Conservation (phyloP, 306 rosid genomes). For the Prunus padus region DNA sequence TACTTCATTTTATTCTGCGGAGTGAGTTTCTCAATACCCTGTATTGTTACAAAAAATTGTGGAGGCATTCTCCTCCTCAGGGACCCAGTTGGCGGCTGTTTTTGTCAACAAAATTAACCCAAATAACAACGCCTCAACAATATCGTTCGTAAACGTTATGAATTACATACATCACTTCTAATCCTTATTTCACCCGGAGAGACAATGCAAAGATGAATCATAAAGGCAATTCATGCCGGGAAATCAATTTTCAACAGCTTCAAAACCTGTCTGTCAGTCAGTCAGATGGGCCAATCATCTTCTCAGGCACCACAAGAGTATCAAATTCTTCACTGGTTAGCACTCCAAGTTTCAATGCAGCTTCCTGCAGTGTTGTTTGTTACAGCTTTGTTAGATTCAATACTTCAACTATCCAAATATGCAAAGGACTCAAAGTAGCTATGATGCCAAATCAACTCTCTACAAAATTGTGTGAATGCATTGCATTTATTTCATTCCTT, state of each 20-base stretch:
- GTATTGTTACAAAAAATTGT: constrained; percentile 30
- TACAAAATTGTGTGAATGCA: constrained; percentile 5
- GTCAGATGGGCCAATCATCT: constrained; percentile 94
- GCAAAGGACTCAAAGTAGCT: neutral
- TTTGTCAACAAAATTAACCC: neutral
- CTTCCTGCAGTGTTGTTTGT: constrained; percentile 55
- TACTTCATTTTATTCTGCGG: constrained; percentile 27
- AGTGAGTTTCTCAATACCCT: constrained; percentile 8
- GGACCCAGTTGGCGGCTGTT: neutral
- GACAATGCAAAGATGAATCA: neutral
- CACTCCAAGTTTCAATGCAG: constrained; percentile 90
- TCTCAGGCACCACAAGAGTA: constrained; percentile 90
- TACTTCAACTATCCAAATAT: constrained; percentile 13
- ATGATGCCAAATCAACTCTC: constrained; percentile 4
- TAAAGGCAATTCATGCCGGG: neutral
- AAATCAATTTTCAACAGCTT: constrained; percentile 13
- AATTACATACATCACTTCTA: neutral
- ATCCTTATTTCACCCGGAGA: constrained; percentile 3
- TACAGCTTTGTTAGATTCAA: constrained; percentile 13
- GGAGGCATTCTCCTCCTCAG: constrained; percentile 31
- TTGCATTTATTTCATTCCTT: constrained; percentile 4
- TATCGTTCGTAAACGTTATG: constrained; percentile 12
- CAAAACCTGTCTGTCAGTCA: constrained; percentile 26
- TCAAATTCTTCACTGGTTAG: constrained; percentile 79
- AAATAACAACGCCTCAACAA: constrained; percentile 33